These are phyloP conservation scores for Cystofilobasidium bisporidii DNA, from an alignment of 768 basidiomycete genomes.

Conservation along the genomic window DNA sequence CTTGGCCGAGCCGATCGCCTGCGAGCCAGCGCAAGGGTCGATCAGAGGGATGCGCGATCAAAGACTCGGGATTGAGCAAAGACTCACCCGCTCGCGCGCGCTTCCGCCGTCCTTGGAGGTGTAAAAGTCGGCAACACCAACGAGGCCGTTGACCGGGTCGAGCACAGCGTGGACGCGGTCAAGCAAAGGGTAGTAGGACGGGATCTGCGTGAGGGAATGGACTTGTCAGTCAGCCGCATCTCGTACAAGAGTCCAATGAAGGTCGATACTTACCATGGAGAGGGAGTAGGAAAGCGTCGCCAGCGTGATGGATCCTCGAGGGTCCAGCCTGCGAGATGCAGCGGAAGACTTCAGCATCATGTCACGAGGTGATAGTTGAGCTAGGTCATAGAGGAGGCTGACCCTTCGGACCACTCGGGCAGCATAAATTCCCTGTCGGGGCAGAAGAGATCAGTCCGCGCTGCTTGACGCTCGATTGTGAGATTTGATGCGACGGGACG, in stretches of 20 bases:
- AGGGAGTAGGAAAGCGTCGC: constrained; percentile 46
- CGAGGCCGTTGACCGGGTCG: constrained; percentile 51
- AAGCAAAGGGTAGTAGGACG: constrained; percentile 55
- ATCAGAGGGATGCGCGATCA: constrained; percentile 27
- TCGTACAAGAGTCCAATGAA: background rate
- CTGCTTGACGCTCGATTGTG: background rate
- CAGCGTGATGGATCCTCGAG: constrained; percentile 43
- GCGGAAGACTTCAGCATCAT: too few species aligned
- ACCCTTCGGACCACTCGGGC: constrained; percentile 50
- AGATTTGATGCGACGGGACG: background rate
- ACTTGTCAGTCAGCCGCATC: background rate
- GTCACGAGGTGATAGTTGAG: too few species aligned
- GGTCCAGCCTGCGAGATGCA: constrained; percentile 43
- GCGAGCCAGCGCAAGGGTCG: too few species aligned
- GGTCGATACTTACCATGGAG: constrained; percentile 39
- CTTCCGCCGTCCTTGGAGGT: constrained; percentile 35
- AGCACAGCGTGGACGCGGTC: constrained; percentile 61
- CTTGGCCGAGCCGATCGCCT: constrained; percentile 55
- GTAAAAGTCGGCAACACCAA: constrained; percentile 65
- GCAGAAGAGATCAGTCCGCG: background rate
- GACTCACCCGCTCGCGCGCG: constrained; percentile 10
- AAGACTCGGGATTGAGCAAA: background rate
- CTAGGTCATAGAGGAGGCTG: too few species aligned
- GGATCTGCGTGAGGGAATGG: constrained; percentile 43
- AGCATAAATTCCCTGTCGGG: constrained; percentile 47